Conservation (phyloP, 2,329 filamentous ascomycete species). For the Aspergillus melleus region DNA sequence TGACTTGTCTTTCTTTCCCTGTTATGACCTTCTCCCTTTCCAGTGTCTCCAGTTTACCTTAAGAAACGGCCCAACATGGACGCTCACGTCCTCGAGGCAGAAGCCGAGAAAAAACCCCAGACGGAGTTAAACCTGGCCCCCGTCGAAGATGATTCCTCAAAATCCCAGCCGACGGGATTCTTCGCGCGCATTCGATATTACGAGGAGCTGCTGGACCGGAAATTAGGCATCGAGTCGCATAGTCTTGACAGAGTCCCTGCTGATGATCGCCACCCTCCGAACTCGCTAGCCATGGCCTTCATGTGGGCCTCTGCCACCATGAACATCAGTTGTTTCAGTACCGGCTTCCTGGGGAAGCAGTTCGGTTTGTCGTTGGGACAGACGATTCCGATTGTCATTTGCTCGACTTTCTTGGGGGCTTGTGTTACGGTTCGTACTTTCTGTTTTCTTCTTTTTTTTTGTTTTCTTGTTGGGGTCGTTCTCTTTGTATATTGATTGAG, state of each 20-base stretch:
- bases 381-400: conserved; percentile 48
- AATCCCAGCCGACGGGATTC: conserved; percentile 15
- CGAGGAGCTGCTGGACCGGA: conserved; percentile 48
- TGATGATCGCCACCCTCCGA: conserved; percentile 28
- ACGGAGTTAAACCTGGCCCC: conserved; percentile 11
- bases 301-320: conserved; percentile 55
- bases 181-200: conserved; percentile 35
- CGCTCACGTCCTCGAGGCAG: conserved; percentile 9
- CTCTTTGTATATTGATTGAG: not conserved
- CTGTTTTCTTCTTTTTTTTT: not conserved
- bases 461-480: not conserved
- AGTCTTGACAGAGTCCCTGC: conserved; percentile 49
- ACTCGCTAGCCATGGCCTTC: conserved; percentile 52
- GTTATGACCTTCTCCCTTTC: no score
- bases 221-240: conserved; percentile 52
- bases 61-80: not conserved
- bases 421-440: conserved; percentile 20
- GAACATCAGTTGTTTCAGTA: conserved; percentile 54
- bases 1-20: no score
- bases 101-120: conserved; percentile 14
- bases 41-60: not conserved
- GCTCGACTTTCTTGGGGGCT: conserved; percentile 48
- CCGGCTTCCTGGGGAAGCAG: conserved; percentile 53
- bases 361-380: conserved; percentile 50
- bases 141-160: conserved; percentile 14